These are phyloP conservation scores for Skeletonema grethae DNA, from an alignment of 108 stramenopile species.

Conservation along the genomic window DNA sequence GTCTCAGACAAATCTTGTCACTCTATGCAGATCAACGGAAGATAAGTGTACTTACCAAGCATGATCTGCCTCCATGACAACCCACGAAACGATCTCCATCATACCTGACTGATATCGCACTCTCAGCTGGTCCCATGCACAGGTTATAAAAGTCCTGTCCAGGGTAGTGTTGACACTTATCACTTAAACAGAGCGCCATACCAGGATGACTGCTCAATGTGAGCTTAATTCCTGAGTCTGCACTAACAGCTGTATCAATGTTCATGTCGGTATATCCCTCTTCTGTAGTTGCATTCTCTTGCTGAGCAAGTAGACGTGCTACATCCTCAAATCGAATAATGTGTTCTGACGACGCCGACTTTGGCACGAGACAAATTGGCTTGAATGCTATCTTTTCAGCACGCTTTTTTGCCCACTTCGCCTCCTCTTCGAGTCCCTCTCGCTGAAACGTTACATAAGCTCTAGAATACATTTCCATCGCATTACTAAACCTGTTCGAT, in stretches of 20 bases:
- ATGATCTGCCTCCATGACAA: not conserved
- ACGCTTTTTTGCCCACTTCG: not conserved
- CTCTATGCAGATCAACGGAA: too few relatives aligned
- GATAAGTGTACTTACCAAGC: not conserved
- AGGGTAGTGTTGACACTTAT: not conserved
- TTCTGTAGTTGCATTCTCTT: not conserved
- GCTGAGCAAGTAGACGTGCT: not conserved
- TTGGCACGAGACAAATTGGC: not conserved
- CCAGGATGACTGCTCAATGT: slow-evolving; percentile 2
- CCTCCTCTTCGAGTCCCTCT: not conserved
- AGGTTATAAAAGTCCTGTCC: not conserved
- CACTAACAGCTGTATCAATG: not conserved
- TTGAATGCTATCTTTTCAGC: not conserved
- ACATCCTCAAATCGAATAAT: not conserved
- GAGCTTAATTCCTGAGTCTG: not conserved
- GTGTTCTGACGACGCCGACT: not conserved
- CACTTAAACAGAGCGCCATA: not conserved
- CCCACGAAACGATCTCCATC: not conserved
- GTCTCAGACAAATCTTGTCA: too few relatives aligned
- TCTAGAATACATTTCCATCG: not conserved
- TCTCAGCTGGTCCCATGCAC: not conserved
- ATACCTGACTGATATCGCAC: not conserved
- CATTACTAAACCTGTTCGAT: not conserved
- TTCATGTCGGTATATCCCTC: not conserved
- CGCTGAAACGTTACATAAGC: not conserved